Percentiles rank a stretch among this genome's conserved stretches.
Conservation (phyloP, 306 rosid genomes). For the Ceratonia siliqua region DNA sequence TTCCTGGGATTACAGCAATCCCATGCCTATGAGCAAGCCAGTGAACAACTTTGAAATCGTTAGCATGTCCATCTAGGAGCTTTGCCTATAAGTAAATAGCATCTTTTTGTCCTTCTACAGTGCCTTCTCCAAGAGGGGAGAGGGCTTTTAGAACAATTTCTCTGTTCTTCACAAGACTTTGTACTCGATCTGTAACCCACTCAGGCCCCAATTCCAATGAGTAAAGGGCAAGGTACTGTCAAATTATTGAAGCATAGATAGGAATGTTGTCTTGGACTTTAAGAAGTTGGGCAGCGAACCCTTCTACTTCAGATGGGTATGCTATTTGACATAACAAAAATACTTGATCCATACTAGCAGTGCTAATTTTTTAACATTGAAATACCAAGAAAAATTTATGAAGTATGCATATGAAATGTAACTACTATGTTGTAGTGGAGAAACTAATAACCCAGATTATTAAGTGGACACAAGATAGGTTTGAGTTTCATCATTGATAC, state of each 20-base stretch:
- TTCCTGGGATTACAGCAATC: conserved; percentile 87
- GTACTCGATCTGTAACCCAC: conserved; percentile 75
- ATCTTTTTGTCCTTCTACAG: conserved; percentile 92
- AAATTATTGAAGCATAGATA: conserved; percentile 86
- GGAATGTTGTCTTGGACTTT: conserved; percentile 99
- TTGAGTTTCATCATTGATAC: too few species aligned
- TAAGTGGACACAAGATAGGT: too few species aligned
- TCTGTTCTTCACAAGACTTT: conserved; percentile 64
- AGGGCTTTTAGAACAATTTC: conserved; percentile 67
- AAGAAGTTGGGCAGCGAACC: conserved; percentile 71
- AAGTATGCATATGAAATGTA: neutral
- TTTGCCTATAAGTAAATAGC: conserved; percentile 95
- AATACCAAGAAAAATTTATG: neutral
- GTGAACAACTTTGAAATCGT: conserved; percentile 66
- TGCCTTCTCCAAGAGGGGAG: conserved; percentile 70
- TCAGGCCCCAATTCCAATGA: conserved; percentile 76
- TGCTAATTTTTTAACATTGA: neutral
- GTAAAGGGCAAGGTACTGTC: conserved; percentile 84
- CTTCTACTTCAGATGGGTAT: conserved; percentile 86
- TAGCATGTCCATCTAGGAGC: conserved; percentile 58
- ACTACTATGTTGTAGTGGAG: neutral
- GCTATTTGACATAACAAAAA: conserved; percentile 73
- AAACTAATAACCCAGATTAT: too few species aligned
- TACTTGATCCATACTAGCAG: neutral
- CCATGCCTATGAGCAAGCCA: conserved; percentile 86